Percentiles rank a stretch among this genome's conserved stretches.
These are phyloP conservation scores for Cyclocybe aegerita DNA, from an alignment of 768 basidiomycete genomes.

Conservation along the genomic window DNA sequence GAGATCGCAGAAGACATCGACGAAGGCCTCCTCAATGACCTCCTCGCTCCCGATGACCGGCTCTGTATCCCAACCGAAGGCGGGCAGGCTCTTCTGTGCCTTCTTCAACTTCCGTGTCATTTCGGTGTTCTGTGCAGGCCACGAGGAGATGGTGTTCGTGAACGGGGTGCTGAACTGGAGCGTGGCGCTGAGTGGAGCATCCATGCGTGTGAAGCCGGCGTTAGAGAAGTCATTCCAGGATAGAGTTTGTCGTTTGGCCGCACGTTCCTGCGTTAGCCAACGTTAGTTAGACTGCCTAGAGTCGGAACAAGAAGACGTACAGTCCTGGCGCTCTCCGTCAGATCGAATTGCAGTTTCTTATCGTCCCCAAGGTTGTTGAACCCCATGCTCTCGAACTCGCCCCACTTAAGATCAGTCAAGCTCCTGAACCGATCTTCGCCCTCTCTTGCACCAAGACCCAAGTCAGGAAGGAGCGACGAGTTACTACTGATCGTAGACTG, in stretches of 20 bases:
- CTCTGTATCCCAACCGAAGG: slow-evolving; percentile 92
- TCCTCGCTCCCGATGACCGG: slow-evolving; percentile 77
- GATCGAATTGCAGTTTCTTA: slow-evolving; percentile 87
- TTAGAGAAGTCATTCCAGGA: slow-evolving; percentile 90
- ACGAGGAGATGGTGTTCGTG: slow-evolving; percentile 53
- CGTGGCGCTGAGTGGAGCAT: slow-evolving; percentile 74
- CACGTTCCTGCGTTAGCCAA: slow-evolving; percentile 44
- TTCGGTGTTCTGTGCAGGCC: slow-evolving; percentile 75
- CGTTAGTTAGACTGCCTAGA: neutral
- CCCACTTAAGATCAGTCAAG: slow-evolving; percentile 88
- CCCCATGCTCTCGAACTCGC: slow-evolving; percentile 84
- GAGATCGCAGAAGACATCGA: slow-evolving; percentile 84
- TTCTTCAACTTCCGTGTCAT: slow-evolving; percentile 82
- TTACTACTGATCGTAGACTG: slow-evolving; percentile 33
- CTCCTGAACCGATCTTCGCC: slow-evolving; percentile 76
- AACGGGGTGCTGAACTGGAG: slow-evolving; percentile 72
- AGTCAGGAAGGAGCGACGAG: slow-evolving; percentile 24
- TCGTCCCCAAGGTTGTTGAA: slow-evolving; percentile 61
- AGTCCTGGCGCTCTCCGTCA: slow-evolving; percentile 83
- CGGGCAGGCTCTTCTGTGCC: slow-evolving; percentile 73
- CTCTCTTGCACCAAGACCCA: slow-evolving; percentile 36
- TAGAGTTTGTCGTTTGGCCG: slow-evolving; percentile 79
- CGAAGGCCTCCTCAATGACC: slow-evolving; percentile 86
- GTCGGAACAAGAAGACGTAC: slow-evolving; percentile 28
- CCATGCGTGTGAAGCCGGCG: slow-evolving; percentile 78